phyloP scores from a whole-genome alignment of 2,329 filamentous ascomycete genomes.

The Diaporthe velutina region DNA sequence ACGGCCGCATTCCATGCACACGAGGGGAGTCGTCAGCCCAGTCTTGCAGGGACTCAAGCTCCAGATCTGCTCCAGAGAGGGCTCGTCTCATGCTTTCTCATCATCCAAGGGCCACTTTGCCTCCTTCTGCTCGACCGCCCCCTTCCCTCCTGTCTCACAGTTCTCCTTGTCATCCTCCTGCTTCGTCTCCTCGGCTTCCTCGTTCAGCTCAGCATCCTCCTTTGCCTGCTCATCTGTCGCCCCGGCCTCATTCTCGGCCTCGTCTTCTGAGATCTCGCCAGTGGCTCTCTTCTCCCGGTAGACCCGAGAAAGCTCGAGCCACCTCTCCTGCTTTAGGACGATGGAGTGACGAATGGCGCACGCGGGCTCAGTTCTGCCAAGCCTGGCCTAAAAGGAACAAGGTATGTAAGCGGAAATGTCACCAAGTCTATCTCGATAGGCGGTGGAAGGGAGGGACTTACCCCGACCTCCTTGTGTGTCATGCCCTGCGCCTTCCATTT shows the following conservation, averaged over 20 bases:
- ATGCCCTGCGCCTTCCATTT: conserved; percentile 1
- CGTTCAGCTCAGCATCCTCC: not conserved
- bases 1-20: not conserved
- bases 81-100: not conserved
- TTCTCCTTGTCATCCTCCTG: not conserved
- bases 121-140: not conserved
- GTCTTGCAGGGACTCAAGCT: no score
- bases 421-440: not conserved
- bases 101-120: no score
- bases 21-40: not conserved
- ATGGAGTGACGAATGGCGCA: conserved; percentile 16
- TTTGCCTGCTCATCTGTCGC: not conserved
- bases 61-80: not conserved
- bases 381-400: not conserved
- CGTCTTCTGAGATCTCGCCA: not conserved
- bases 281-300: conserved; percentile 3
- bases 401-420: not conserved
- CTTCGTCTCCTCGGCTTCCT: not conserved
- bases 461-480: conserved; percentile 17
- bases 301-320: not conserved
- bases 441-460: not conserved
- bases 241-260: not conserved
- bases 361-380: conserved; percentile 16
- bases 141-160: not conserved
- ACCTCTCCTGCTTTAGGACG: not conserved